Percentiles rank a stretch among this genome's conserved stretches.
phyloP scores from a whole-genome alignment of 352 stramenopile genomes.

The Pythium chondricola region DNA sequence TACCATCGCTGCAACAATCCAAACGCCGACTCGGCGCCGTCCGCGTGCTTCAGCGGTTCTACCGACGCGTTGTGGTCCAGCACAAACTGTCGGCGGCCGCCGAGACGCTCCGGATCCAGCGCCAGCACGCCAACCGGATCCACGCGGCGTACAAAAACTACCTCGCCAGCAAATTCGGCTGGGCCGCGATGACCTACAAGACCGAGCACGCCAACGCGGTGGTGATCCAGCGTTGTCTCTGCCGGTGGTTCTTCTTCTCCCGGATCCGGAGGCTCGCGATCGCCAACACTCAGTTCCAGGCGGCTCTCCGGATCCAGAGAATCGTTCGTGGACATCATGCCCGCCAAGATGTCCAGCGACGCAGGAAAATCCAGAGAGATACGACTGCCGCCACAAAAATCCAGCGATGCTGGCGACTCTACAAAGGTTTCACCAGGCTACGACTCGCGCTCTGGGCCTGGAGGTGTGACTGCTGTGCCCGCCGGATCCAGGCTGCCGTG shows the following conservation, averaged over 20 bases:
- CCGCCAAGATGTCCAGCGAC: not conserved
- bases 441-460: not conserved
- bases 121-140: conserved; percentile 26
- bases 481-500: conserved; percentile 22
- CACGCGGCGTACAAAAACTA: conserved; percentile 50
- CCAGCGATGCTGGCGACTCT: conserved; percentile 30
- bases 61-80: conserved; percentile 16
- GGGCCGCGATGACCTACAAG: conserved; percentile 31
- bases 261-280: conserved; percentile 10
- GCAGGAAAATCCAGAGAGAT: not conserved
- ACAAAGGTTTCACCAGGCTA: conserved; percentile 15
- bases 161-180: conserved; percentile 58
- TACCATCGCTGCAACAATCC: not conserved
- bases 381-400: conserved; percentile 13
- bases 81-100: conserved; percentile 21
- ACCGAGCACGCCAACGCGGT: conserved; percentile 34
- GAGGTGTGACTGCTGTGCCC: conserved; percentile 17
- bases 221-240: conserved; percentile 28
- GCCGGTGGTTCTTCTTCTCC: conserved; percentile 27
- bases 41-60: conserved; percentile 33
- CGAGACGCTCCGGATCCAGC: conserved; percentile 4
- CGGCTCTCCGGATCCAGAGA: conserved; percentile 25
- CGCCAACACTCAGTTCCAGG: conserved; percentile 13
- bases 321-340: conserved; percentile 13
- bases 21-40: conserved; percentile 27